A percentile compares a stretch with the other conserved stretches of the same genome.
phyloP scores from a whole-genome alignment of 2,329 filamentous ascomycete species.

The Rutstroemia sydowiana region DNA sequence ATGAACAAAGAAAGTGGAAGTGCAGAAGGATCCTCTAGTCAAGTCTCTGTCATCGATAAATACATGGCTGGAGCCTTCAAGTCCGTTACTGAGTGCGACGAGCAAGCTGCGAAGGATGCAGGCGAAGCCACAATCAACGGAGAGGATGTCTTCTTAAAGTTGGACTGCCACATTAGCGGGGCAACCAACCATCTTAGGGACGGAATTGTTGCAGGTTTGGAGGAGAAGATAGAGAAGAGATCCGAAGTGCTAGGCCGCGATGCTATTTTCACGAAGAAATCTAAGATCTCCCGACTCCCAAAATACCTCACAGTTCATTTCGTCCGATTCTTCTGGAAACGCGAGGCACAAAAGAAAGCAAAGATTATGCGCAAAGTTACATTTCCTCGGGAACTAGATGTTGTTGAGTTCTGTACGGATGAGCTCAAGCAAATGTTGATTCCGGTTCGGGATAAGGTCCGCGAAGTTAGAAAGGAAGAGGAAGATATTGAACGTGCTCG shows the following conservation, averaged over 20 bases:
- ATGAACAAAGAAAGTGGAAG: conserved; percentile 43
- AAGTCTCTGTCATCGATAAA: conserved; percentile 75
- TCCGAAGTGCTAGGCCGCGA: conserved; percentile 72
- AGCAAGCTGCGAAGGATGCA: conserved; percentile 64
- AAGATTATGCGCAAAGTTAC: conserved; percentile 99
- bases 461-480: conserved; percentile 90
- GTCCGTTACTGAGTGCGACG: conserved; percentile 74
- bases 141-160: conserved; percentile 76
- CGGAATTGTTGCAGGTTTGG: conserved; percentile 73
- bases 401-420: conserved; percentile 92
- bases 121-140: conserved; percentile 63
- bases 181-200: conserved; percentile 86
- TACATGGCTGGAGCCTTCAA: conserved; percentile 82
- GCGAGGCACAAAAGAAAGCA: conserved; percentile 92
- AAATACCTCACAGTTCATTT: conserved; percentile 97
- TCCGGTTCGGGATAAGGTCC: conserved; percentile 92
- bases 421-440: conserved; percentile 75
- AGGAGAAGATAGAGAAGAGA: conserved; percentile 85
- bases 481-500: conserved; percentile 85
- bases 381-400: conserved; percentile 87
- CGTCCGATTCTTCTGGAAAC: conserved; percentile 96
- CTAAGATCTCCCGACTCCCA: conserved; percentile 81
- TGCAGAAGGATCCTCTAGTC: conserved; percentile 45
- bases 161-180: conserved; percentile 89
- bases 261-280: conserved; percentile 80